phyloP scores from a whole-genome alignment of 768 basidiomycete genomes.

The Rhodocollybia butyracea region DNA sequence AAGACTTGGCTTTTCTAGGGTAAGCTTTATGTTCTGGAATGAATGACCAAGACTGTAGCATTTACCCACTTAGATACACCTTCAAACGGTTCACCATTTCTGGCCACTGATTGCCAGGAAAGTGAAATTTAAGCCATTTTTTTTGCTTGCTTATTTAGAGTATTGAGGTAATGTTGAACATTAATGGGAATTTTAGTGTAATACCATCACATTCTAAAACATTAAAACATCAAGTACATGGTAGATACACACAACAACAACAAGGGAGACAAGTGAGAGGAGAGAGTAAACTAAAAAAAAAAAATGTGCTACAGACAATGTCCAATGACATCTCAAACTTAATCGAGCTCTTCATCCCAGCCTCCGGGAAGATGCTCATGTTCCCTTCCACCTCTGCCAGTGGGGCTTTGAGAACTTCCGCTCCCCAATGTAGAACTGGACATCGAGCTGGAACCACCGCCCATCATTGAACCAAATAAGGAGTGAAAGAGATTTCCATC shows the following conservation, averaged over 20 bases:
- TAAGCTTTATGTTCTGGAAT: conserved; percentile 22
- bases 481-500: conserved; percentile 2
- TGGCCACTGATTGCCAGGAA: background rate
- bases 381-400: conserved; percentile 1
- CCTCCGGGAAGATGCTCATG: conserved; percentile 27
- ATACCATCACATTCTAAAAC: background rate
- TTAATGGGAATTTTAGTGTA: conserved; percentile 1
- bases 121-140: background rate
- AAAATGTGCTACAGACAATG: background rate
- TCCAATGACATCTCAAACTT: background rate
- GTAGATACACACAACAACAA: background rate
- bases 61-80: conserved; percentile 51
- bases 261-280: background rate
- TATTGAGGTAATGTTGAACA: background rate
- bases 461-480: conserved; percentile 7
- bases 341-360: conserved; percentile 33
- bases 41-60: background rate
- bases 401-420: background rate
- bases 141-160: background rate
- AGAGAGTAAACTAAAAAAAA: background rate
- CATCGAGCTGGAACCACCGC: conserved; percentile 12
- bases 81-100: conserved; percentile 70
- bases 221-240: background rate
- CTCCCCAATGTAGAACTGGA: conserved; percentile 11
- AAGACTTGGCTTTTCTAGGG: conserved; percentile 69